phyloP scores from a whole-genome alignment of 352 stramenopile genomes.

The Phytophthora macrochlamydospora region DNA sequence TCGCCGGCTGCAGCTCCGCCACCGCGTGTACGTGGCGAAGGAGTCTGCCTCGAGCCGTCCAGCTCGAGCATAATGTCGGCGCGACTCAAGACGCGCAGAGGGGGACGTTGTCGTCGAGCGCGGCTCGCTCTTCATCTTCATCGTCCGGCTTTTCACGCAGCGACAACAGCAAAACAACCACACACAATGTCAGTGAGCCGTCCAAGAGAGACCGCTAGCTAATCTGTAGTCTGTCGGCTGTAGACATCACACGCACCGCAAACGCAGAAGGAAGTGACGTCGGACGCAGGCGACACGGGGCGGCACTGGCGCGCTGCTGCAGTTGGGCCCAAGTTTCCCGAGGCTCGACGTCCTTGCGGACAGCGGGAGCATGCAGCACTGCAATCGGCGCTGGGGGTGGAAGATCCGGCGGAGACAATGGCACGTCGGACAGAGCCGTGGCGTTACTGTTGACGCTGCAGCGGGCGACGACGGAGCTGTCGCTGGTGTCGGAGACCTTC shows the following conservation, averaged over 20 bases:
- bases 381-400: constrained; percentile 17
- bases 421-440: constrained; percentile 16
- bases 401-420: constrained; percentile 33
- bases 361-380: constrained; percentile 5
- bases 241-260: constrained; percentile 17
- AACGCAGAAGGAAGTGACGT: constrained; percentile 58
- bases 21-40: background rate
- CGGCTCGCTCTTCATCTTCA: constrained; percentile 9
- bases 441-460: constrained; percentile 8
- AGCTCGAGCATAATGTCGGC: constrained; percentile 64
- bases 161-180: constrained; percentile 23
- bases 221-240: background rate
- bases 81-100: constrained; percentile 52
- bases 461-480: background rate
- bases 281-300: constrained; percentile 54
- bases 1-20: background rate
- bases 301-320: constrained; percentile 52
- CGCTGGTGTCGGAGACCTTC: constrained; percentile 1
- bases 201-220: background rate
- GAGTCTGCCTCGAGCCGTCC: constrained; percentile 4
- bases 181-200: constrained; percentile 7
- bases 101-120: constrained; percentile 5
- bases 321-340: constrained; percentile 70
- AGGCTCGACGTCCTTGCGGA: constrained; percentile 25
- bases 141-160: constrained; percentile 23